A percentile compares a stretch with the other conserved stretches of the same genome.
Evolutionary conservation across 495 filamentous ascomycete species (phyloP).

Genomic region (Lepraria neglecta): DNA sequence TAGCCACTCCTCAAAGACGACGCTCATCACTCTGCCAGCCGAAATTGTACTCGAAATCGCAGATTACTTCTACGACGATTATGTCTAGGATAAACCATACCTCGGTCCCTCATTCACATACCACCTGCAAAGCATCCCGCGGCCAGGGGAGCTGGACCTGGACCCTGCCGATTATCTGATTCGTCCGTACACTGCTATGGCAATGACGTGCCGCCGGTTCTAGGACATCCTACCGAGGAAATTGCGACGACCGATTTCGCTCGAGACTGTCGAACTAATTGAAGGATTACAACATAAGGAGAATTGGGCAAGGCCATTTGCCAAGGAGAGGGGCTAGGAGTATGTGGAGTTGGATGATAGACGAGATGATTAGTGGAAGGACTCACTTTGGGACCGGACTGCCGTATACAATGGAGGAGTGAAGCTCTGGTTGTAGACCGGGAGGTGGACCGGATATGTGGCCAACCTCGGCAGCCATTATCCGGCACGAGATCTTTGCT

Average conservation of each 20-base stretch:
- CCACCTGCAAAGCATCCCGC: neutral
- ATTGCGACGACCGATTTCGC: neutral
- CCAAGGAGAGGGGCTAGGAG: slow-evolving; percentile 59
- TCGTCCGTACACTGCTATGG: slow-evolving; percentile 4
- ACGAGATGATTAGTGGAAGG: neutral
- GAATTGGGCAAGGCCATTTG: neutral
- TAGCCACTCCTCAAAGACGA: neutral
- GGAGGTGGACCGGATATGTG: no score
- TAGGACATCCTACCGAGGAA: neutral
- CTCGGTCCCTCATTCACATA: neutral
- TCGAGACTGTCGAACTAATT: neutral
- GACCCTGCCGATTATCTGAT: neutral
- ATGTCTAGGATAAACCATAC: neutral
- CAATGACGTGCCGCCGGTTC: neutral
- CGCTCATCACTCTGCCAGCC: neutral
- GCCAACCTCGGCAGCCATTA: no score
- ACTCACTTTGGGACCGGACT: slow-evolving; percentile 40
- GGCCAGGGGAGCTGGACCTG: neutral
- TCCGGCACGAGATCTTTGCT: no score
- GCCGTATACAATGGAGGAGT: no score
- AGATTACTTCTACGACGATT: neutral
- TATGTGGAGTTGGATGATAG: slow-evolving; percentile 72
- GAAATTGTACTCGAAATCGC: slow-evolving; percentile 3
- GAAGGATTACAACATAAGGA: neutral
- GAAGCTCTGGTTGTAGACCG: no score